These are phyloP conservation scores for Candida frijolesensis DNA, from an alignment of 1,139 yeast species.

Conservation along the genomic window DNA sequence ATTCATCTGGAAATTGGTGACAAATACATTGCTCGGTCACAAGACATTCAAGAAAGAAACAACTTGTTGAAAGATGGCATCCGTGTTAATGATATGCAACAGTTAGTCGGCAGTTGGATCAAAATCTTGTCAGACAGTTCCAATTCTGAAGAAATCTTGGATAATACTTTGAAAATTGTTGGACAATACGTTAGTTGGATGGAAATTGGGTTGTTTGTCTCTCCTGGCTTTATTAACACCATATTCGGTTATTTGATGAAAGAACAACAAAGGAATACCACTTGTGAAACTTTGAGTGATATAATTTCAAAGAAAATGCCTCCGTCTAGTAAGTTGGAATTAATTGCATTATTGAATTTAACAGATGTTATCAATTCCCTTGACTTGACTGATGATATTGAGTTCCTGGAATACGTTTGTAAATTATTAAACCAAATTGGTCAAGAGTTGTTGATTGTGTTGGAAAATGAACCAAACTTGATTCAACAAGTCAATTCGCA, in stretches of 20 bases:
- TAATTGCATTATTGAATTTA: slow-evolving; percentile 69
- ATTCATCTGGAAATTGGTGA: slow-evolving; percentile 95
- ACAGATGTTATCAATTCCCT: slow-evolving; percentile 52
- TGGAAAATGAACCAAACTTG: slow-evolving; percentile 54
- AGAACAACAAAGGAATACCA: slow-evolving; percentile 49
- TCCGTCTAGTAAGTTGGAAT: slow-evolving; percentile 78
- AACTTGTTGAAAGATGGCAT: slow-evolving; percentile 78
- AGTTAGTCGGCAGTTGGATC: slow-evolving; percentile 72
- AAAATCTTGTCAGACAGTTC: slow-evolving; percentile 45
- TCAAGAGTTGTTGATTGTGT: slow-evolving; percentile 65
- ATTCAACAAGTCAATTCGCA: slow-evolving; percentile 40
- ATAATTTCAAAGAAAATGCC: slow-evolving; percentile 91
- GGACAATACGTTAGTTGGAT: slow-evolving; percentile 96
- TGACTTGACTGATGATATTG: slow-evolving; percentile 47
- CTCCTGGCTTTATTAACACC: slow-evolving; percentile 60
- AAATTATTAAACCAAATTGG: slow-evolving; percentile 77
- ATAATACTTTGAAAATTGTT: slow-evolving; percentile 63
- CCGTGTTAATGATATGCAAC: slow-evolving; percentile 72
- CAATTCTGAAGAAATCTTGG: slow-evolving; percentile 49
- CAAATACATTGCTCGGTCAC: slow-evolving; percentile 73
- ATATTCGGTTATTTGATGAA: slow-evolving; percentile 65
- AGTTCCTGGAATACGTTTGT: slow-evolving; percentile 77
- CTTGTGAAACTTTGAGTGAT: slow-evolving; percentile 77
- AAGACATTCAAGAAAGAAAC: slow-evolving; percentile 64
- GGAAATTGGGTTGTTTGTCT: slow-evolving; percentile 79